Percentiles rank a stretch among this genome's conserved stretches.
Evolutionary conservation across 2,329 filamentous ascomycete species (phyloP).

Genomic region (Fonsecaea multimorphosa): DNA sequence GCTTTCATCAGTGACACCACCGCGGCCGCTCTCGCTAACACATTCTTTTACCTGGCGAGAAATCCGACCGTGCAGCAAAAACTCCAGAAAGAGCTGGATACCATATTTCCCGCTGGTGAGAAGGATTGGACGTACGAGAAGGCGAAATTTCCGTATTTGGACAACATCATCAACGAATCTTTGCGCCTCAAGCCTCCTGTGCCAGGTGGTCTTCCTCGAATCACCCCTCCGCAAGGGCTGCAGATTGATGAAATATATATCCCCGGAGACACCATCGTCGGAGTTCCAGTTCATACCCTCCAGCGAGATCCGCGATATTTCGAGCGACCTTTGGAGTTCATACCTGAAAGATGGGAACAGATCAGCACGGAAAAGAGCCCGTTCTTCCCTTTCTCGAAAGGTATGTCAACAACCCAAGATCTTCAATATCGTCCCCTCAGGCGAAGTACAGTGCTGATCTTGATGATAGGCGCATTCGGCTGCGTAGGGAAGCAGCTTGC

Average conservation of each 20-base stretch:
- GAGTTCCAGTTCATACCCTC: not conserved
- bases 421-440: not conserved
- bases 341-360: not conserved
- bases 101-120: not conserved
- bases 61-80: constrained; percentile 1
- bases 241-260: not conserved
- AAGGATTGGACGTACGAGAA: constrained; percentile 2
- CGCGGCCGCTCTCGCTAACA: not conserved
- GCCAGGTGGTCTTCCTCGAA: constrained; percentile 10
- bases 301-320: constrained; percentile 1
- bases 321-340: not conserved
- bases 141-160: not conserved
- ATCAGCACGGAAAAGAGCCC: not conserved
- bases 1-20: not conserved
- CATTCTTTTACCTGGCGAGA: not conserved
- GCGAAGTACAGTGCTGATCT: not conserved
- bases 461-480: not conserved
- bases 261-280: constrained; percentile 1
- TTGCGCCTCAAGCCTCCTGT: constrained; percentile 4
- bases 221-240: not conserved
- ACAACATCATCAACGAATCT: constrained; percentile 4
- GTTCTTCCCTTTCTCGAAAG: constrained; percentile 1
- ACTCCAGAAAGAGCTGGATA: not conserved
- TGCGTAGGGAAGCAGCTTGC: constrained; percentile 1
- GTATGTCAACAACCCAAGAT: not conserved